Evolutionary conservation across 768 basidiomycete species (phyloP).

Genomic region (Leccinum subgranulosum): DNA sequence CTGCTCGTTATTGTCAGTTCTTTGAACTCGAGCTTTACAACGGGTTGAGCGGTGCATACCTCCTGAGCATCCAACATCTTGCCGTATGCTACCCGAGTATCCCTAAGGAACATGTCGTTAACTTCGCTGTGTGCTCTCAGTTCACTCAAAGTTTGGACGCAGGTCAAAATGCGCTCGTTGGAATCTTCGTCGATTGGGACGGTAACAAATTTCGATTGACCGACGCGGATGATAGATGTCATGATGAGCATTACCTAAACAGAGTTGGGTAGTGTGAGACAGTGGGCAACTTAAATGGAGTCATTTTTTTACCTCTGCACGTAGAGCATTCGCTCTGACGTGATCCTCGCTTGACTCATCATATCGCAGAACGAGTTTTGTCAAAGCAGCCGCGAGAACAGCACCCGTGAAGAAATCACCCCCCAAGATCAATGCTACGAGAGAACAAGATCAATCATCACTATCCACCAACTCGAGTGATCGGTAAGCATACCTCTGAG

Average conservation of each 20-base stretch:
- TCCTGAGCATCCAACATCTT: conserved; percentile 97
- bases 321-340: conserved; percentile 61
- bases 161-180: conserved; percentile 92
- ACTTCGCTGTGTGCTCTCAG: conserved; percentile 56
- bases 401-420: conserved; percentile 98
- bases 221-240: conserved; percentile 95
- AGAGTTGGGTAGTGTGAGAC: not conserved
- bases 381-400: conserved; percentile 84
- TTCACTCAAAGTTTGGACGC: conserved; percentile 90
- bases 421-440: conserved; percentile 75
- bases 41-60: conserved; percentile 39
- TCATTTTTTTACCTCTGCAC: conserved; percentile 66
- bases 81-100: conserved; percentile 88
- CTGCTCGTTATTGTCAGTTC: conserved; percentile 35
- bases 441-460: not conserved
- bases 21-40: not conserved
- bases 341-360: conserved; percentile 49
- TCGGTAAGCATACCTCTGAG: conserved; percentile 56
- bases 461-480: not conserved
- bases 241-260: conserved; percentile 92
- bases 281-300: not conserved
- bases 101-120: conserved; percentile 73
- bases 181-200: conserved; percentile 99
- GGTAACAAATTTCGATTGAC: conserved; percentile 92
- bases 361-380: conserved; percentile 86